phyloP scores from a whole-genome alignment of 176 grass and related monocot species.

The Triticum urartu region DNA sequence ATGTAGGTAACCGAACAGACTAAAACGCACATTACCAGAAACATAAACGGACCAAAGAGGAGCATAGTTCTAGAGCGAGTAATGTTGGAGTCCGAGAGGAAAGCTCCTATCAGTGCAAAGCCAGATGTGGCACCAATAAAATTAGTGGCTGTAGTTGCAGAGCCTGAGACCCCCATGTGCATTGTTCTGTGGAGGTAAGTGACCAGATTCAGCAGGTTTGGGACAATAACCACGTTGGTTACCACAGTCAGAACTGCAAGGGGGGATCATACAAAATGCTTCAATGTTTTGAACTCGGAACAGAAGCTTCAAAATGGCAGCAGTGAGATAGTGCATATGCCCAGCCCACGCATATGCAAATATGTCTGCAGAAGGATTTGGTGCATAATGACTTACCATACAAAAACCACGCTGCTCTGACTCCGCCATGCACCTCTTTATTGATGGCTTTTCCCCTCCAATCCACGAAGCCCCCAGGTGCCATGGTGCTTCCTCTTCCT shows the following conservation, averaged over 20 bases:
- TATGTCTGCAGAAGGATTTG: not conserved
- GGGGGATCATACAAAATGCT: not conserved
- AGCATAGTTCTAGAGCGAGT: constrained; percentile 53
- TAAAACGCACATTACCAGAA: constrained; percentile 52
- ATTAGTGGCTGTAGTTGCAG: constrained; percentile 54
- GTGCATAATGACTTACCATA: constrained; percentile 32
- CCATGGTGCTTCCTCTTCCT: constrained; percentile 19
- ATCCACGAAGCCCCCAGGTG: constrained; percentile 32
- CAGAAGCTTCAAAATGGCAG: constrained; percentile 8
- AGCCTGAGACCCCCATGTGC: constrained; percentile 54
- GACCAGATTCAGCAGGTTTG: constrained; percentile 55
- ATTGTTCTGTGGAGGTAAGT: constrained; percentile 54
- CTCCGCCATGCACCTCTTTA: constrained; percentile 47
- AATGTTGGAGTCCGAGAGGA: constrained; percentile 67
- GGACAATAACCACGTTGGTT: constrained; percentile 29
- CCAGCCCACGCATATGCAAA: not conserved
- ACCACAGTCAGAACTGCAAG: constrained; percentile 41
- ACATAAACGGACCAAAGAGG: constrained; percentile 57
- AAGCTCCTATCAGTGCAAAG: constrained; percentile 59
- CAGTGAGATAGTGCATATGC: not conserved
- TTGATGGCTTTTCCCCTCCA: constrained; percentile 53
- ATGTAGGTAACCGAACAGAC: not conserved
- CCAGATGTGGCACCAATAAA: constrained; percentile 41
- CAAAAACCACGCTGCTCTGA: constrained; percentile 51
- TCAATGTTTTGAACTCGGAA: not conserved